Base-by-base conservation (phyloP, 495 filamentous ascomycete species). In the Aspergillus ostianus region DNA sequence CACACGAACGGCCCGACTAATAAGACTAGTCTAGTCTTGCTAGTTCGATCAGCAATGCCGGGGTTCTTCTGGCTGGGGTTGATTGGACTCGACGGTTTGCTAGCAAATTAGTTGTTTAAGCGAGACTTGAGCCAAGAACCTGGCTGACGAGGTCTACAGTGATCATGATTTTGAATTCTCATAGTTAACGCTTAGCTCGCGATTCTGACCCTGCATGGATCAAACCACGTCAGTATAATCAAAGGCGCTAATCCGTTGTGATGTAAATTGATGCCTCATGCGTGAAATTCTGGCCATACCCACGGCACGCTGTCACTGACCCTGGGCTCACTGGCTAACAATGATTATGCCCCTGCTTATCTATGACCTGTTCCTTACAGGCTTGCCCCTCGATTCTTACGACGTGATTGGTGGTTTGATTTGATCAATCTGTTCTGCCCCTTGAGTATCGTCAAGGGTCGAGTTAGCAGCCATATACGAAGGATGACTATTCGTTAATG, bases 1-100 rank as follows among this genome's bases (percentile, higher is more conserved):
- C 51, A 58, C 58, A 61, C 55, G 48, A 52, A 56, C 46, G 29
- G 45, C 29, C 56, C 53, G 59, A 64, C 59, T 64, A 62, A 51
- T 57, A 48, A 29, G 55, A 48, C 23, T 26, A 26, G 23, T 55
- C 60, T 65, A 65, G 58, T 49, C 46, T n/a, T 57, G 53, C 61
- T 61, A 59, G 57, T 57, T 52, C 30, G 41, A 54, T 65, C 62
- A 53, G 23, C 26, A 46, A 53, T 56, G 36, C 47, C 36, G 36
- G 36, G 36, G 36, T 41, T 41, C 36, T 41, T 41, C 36, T 32
- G 30, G 36, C 47, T 10, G 13, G 13, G 12, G 36, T 41, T 41
- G 3, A 41, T 41, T 41, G 36, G 36, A 41, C 13, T 15, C 13
- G 13, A 44, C 7, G 21, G 46, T 44, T 51, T 26, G 41, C 55